Evolutionary conservation across 192 early-diverging fungal genomes (phyloP).

Genomic region (Kappamyces sp.): DNA sequence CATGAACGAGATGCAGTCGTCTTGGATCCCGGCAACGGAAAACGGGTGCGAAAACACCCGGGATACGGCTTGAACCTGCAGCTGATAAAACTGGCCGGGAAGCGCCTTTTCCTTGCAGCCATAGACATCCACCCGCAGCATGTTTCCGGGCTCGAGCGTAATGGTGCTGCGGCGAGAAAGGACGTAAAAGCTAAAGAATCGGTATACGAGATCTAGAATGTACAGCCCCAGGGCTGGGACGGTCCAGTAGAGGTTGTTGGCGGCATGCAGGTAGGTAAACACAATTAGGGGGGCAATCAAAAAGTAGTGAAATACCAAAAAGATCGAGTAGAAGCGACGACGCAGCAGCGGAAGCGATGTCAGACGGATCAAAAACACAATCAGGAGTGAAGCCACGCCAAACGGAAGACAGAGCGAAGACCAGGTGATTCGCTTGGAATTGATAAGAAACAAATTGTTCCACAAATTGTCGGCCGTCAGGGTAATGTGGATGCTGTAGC

Average conservation of each 20-base stretch:
- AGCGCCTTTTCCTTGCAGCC: background rate
- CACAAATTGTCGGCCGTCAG: background rate
- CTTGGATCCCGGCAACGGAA: background rate
- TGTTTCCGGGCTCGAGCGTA: background rate
- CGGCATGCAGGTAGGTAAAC: background rate
- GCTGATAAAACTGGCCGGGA: conserved; percentile 5
- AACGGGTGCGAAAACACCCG: background rate
- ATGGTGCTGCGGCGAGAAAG: no score
- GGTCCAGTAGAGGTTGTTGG: background rate
- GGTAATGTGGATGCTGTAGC: background rate
- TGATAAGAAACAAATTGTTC: background rate
- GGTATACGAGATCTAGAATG: background rate
- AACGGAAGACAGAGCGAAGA: background rate
- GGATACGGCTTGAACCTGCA: background rate
- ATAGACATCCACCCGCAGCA: background rate
- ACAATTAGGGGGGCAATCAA: background rate
- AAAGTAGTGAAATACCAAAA: background rate
- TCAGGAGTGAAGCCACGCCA: no score
- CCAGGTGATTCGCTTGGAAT: background rate
- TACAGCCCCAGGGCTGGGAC: background rate
- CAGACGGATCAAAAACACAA: background rate
- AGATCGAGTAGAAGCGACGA: background rate
- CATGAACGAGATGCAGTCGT: background rate
- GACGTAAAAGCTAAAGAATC: conserved; percentile 3
- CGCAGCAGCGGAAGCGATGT: background rate